Evolutionary conservation across 2,329 filamentous ascomycete species (phyloP).

Genomic region (Aulographum hederae): DNA sequence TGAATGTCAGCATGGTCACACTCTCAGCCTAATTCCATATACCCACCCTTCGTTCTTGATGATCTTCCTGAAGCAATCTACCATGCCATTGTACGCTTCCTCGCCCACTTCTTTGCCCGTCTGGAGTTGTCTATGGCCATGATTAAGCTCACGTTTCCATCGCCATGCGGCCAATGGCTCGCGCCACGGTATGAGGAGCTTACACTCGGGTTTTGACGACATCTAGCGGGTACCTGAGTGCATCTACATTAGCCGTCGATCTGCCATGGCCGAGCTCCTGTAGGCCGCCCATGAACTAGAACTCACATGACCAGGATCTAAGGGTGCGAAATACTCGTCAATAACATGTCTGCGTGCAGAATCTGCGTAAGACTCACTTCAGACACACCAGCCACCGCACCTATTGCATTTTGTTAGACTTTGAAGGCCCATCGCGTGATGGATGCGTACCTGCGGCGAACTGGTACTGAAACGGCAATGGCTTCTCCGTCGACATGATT

Average conservation of each 20-base stretch:
- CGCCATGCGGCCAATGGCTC: neutral
- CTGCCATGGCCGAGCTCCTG: too few species aligned
- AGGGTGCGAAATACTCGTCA: too few species aligned
- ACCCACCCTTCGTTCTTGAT: conserved; percentile 81
- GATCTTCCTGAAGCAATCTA: conserved; percentile 97
- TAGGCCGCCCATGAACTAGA: too few species aligned
- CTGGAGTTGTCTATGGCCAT: conserved; percentile 62
- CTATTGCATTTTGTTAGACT: conserved; percentile 24
- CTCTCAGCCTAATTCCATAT: conserved; percentile 1
- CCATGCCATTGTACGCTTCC: conserved; percentile 88
- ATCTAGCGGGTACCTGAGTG: conserved; percentile 81
- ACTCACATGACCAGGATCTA: conserved; percentile 81
- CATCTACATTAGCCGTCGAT: conserved; percentile 6
- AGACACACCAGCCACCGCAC: conserved; percentile 91
- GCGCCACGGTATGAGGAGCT: conserved; percentile 19
- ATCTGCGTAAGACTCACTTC: conserved; percentile 60
- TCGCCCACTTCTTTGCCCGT: conserved; percentile 52
- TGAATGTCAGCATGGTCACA: neutral
- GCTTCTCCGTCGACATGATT: conserved; percentile 40
- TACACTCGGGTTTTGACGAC: conserved; percentile 97
- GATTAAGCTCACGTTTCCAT: conserved; percentile 13
- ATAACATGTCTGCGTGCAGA: too few species aligned
- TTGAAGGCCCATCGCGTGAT: conserved; percentile 11
- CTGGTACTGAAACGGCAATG: conserved; percentile 84
- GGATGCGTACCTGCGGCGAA: conserved; percentile 63